These are phyloP conservation scores for Citeromyces hawaiiensis DNA, from an alignment of 1,139 yeast genomes.

Conservation along the genomic window DNA sequence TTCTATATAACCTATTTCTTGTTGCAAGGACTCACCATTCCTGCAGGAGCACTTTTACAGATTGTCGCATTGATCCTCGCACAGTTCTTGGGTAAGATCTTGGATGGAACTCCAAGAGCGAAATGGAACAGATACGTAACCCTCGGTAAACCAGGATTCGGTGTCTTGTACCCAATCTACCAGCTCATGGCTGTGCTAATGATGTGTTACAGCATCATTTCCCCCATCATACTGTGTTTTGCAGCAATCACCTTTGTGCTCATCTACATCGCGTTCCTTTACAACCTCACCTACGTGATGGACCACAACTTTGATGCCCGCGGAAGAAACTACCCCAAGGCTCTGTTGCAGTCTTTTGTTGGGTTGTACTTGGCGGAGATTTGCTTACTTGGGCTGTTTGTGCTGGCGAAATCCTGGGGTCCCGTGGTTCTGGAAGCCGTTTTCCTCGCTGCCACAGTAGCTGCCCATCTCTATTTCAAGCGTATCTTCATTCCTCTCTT, in stretches of 20 bases:
- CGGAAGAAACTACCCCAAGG: constrained; percentile 81
- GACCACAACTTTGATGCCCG: constrained; percentile 56
- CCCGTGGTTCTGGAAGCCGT: constrained; percentile 70
- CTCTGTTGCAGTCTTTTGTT: constrained; percentile 75
- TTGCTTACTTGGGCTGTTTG: constrained; percentile 75
- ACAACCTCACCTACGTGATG: constrained; percentile 65
- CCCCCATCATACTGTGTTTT: constrained; percentile 67
- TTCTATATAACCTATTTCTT: constrained; percentile 62
- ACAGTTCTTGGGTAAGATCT: constrained; percentile 50
- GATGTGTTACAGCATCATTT: constrained; percentile 66
- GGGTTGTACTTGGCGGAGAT: constrained; percentile 83
- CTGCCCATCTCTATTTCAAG: constrained; percentile 52
- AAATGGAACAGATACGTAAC: constrained; percentile 63
- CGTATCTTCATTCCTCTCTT: constrained; percentile 44
- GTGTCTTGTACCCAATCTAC: constrained; percentile 77
- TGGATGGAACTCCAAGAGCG: constrained; percentile 80
- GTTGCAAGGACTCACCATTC: constrained; percentile 73
- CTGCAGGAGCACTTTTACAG: constrained; percentile 75
- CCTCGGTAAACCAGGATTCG: constrained; percentile 65
- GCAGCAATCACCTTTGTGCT: constrained; percentile 56
- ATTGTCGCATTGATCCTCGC: constrained; percentile 58
- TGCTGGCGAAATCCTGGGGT: constrained; percentile 92
- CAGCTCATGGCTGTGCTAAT: constrained; percentile 74
- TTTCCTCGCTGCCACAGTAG: constrained; percentile 47
- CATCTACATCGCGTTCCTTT: constrained; percentile 65